Percentiles rank a stretch among this genome's conserved stretches.
Conservation (phyloP, 768 basidiomycete species). For the Phanerodontia chrysosporium region DNA sequence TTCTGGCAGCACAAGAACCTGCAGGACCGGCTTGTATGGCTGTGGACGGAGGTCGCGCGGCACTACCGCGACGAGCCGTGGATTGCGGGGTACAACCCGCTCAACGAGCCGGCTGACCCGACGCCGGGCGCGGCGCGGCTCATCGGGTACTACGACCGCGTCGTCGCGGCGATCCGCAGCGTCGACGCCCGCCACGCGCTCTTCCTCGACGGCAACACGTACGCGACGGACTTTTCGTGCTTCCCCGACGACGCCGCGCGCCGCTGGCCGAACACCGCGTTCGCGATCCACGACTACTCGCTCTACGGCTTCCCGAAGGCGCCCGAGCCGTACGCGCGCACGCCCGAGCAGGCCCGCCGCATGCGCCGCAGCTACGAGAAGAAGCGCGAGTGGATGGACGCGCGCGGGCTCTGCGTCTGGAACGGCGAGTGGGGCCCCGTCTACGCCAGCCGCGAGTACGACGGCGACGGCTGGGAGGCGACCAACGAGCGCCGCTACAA, state of each 20-base stretch:
- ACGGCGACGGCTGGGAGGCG: constrained; percentile 51
- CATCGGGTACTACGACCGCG: constrained; percentile 61
- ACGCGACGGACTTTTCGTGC: constrained; percentile 72
- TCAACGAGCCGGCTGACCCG: constrained; percentile 81
- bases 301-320: constrained; percentile 67
- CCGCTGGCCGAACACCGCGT: constrained; percentile 68
- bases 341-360: constrained; percentile 46
- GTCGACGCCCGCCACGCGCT: constrained; percentile 68
- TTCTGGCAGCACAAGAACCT: constrained; percentile 92
- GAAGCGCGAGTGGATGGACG: constrained; percentile 77
- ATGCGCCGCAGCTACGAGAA: constrained; percentile 59
- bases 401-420: constrained; percentile 62
- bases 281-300: constrained; percentile 77
- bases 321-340: constrained; percentile 50
- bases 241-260: constrained; percentile 56
- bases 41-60: constrained; percentile 72
- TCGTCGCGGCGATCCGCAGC: constrained; percentile 66
- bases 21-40: constrained; percentile 73
- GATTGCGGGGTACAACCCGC: constrained; percentile 83
- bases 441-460: constrained; percentile 54
- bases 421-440: constrained; percentile 86
- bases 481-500: constrained; percentile 64
- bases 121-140: constrained; percentile 41
- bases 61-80: constrained; percentile 74
- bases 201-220: constrained; percentile 84